Percentiles rank a stretch among this genome's conserved stretches.
Evolutionary conservation across 2,329 filamentous ascomycete species (phyloP).

Genomic region (Calonectria honghensis): DNA sequence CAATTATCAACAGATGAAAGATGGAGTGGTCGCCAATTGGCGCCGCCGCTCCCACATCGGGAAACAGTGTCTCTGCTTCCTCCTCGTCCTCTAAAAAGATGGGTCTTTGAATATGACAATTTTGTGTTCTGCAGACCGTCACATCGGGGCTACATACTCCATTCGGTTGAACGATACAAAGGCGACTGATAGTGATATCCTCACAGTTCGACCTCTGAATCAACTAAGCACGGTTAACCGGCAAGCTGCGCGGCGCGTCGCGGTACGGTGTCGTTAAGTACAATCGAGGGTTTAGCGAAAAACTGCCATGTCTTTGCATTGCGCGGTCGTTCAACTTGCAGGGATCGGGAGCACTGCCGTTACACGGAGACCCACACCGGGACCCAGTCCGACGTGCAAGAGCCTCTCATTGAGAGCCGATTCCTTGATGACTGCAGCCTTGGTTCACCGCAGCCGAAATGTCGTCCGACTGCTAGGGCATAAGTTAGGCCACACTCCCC

Average conservation of each 20-base stretch:
- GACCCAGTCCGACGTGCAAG: background rate
- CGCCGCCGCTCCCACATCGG: background rate
- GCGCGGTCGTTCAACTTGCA: background rate
- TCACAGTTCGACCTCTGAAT: background rate
- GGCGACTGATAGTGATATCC: background rate
- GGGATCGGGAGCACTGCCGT: slow-evolving; percentile 1
- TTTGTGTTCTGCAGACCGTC: background rate
- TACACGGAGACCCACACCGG: background rate
- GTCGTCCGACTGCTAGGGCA: background rate
- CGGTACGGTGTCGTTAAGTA: background rate
- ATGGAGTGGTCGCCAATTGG: background rate
- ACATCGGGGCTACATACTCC: background rate
- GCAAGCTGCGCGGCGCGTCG: background rate
- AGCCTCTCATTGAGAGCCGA: background rate
- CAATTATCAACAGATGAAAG: background rate
- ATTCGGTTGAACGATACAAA: background rate
- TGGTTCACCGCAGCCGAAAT: background rate
- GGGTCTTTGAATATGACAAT: background rate
- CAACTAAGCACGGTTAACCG: background rate
- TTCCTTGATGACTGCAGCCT: background rate
- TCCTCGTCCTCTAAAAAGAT: too few relatives aligned
- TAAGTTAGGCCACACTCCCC: background rate
- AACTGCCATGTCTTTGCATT: background rate
- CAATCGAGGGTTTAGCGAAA: background rate
- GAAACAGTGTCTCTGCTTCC: background rate